Evolutionary conservation across 208 protist species (phyloP), one percentile per base, ranked within the genome.

Genomic region (Borovskyia barvae): DNA sequence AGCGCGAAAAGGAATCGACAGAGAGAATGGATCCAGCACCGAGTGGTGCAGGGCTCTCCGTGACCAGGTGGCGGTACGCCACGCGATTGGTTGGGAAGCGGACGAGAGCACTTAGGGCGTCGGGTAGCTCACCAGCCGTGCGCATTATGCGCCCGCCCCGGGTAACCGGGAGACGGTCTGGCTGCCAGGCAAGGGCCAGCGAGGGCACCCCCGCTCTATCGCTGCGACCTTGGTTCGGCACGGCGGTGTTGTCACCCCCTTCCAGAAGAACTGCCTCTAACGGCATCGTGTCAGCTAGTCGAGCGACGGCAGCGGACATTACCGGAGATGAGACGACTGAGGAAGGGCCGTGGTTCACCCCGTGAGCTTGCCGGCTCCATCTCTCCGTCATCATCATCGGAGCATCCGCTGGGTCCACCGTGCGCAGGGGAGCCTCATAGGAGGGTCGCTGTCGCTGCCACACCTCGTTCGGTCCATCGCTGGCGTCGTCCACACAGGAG

Each of bases 201-300:
- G 51, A 48, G 1, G 53, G 29, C 32, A 33, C 45, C 0, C 22
- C 7, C 17, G 36, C 12, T n/a, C 40, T n/a, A 14, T 20, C 30
- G 8, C 3, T 20, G 20, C 29, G 6, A 15, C 5, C 32, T 4
- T 20, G 35, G 20, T 19, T 17, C 3, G 6, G 20, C n/a, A 22
- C 15, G 14, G 15, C n/a, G 5, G 2, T 6, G 6, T 25, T 11
- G 29, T 15, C 46, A 9, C 7, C 30, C 6, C 6, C 20, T 37
- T 68, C 62, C 35, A 39, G 39, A n/a, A 49, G 2, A 1, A 56
- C 63, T 0, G 63, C 17, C 39, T 69, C 63, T 19, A 69, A 47
- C 25, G 63, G 63, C 63, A 69, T 61, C n/a, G 53, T 45, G 2
- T 42, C 53, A 1, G 63, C 63, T 3, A 69, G 63, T 33, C 43